Evolutionary conservation across 257 asterid species (phyloP).

Genomic region (Solanum tarijense): DNA sequence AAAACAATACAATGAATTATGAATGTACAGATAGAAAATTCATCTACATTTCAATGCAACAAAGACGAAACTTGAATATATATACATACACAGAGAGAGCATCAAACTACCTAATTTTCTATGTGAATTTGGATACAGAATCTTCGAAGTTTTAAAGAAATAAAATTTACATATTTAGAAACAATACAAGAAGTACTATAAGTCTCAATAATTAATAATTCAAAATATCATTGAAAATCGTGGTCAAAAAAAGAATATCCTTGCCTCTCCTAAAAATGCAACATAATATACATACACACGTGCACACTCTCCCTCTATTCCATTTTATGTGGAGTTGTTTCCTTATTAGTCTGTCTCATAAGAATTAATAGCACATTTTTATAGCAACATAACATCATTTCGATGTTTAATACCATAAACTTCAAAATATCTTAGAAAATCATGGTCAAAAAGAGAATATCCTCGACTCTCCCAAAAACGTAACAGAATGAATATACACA

Average conservation of each 20-base stretch:
- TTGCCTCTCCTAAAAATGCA: not conserved
- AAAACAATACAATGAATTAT: not conserved
- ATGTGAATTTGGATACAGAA: not conserved
- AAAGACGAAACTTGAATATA: not conserved
- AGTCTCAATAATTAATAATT: not conserved
- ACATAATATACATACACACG: not conserved
- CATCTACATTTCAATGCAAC: not conserved
- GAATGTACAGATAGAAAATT: not conserved
- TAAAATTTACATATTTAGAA: not conserved
- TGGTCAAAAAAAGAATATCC: not conserved
- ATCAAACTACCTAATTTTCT: not conserved
- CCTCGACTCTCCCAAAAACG: not conserved
- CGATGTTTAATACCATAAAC: not conserved
- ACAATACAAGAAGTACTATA: not conserved
- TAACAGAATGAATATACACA: not conserved
- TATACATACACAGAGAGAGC: not conserved
- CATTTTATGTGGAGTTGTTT: not conserved
- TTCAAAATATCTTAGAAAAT: not conserved
- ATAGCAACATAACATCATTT: not conserved
- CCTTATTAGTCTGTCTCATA: not conserved
- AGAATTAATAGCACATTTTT: not conserved
- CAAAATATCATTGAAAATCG: not conserved
- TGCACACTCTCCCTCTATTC: not conserved
- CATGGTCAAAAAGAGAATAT: not conserved
- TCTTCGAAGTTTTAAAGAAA: not conserved